phyloP scores from a whole-genome alignment of 2,329 filamentous ascomycete species.

The Pyrenophora graminea region DNA sequence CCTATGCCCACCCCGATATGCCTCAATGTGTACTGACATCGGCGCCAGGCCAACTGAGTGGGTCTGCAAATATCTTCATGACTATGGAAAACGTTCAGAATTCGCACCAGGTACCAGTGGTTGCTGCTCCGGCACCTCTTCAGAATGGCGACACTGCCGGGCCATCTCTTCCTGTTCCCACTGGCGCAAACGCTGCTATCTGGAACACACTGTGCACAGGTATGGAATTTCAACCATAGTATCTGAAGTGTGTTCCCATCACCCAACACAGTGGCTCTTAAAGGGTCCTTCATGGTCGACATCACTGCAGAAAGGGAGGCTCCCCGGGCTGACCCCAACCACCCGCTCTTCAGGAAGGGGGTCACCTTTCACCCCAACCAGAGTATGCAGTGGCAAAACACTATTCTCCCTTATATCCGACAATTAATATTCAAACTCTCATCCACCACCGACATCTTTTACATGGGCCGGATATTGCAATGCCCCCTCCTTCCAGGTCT shows the following conservation, averaged over 20 bases:
- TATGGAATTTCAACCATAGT: neutral
- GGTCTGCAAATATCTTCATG: too few species aligned
- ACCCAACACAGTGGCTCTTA: neutral
- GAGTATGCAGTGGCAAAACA: slow-evolving; percentile 11
- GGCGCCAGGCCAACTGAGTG: neutral
- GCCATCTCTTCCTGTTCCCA: neutral
- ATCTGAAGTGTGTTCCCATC: neutral
- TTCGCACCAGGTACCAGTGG: too few species aligned
- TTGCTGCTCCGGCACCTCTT: too few species aligned
- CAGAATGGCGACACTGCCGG: too few species aligned
- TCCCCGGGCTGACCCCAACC: neutral
- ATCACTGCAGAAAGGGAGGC: slow-evolving; percentile 18
- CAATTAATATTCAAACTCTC: slow-evolving; percentile 18
- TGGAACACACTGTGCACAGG: neutral
- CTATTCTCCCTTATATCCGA: slow-evolving; percentile 18
- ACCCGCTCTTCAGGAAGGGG: slow-evolving; percentile 20
- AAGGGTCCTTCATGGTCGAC: slow-evolving; percentile 14
- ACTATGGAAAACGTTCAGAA: too few species aligned
- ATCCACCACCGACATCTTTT: slow-evolving; percentile 17
- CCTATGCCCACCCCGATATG: neutral
- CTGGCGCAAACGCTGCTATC: neutral
- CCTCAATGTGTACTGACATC: neutral
- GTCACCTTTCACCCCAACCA: neutral
- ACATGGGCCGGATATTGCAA: slow-evolving; percentile 11
- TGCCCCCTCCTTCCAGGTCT: slow-evolving; percentile 10